These are phyloP conservation scores for Boletellus ananiceps DNA, from an alignment of 768 basidiomycete species.

Conservation along the genomic window DNA sequence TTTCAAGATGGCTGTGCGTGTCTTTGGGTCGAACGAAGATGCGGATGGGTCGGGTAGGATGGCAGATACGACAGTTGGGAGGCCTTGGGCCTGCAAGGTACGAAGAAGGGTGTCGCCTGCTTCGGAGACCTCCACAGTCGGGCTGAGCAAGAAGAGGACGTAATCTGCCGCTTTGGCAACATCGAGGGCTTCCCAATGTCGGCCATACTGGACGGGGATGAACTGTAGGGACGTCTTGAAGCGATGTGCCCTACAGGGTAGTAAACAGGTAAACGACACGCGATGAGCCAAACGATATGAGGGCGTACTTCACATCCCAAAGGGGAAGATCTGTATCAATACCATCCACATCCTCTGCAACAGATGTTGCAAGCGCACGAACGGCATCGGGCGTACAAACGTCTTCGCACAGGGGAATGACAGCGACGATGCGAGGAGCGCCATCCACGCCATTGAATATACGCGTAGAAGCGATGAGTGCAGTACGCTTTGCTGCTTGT, in stretches of 20 bases:
- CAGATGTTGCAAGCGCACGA: constrained; percentile 51
- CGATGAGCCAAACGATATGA: neutral
- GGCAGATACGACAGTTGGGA: constrained; percentile 77
- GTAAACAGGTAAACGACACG: constrained; percentile 1
- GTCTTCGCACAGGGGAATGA: constrained; percentile 78
- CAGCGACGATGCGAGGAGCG: constrained; percentile 79
- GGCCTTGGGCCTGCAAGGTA: constrained; percentile 84
- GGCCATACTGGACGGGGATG: constrained; percentile 66
- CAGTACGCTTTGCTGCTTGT: constrained; percentile 65
- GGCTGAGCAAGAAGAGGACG: constrained; percentile 79
- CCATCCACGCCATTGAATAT: constrained; percentile 76
- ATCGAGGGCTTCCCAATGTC: constrained; percentile 75
- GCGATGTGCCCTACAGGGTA: constrained; percentile 60
- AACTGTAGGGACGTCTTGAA: constrained; percentile 93
- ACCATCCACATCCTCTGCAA: constrained; percentile 42
- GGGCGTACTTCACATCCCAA: constrained; percentile 64
- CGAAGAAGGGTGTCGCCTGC: constrained; percentile 89
- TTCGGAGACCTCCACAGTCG: constrained; percentile 71
- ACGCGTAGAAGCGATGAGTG: constrained; percentile 65
- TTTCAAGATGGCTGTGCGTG: constrained; percentile 66
- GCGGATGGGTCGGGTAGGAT: constrained; percentile 51
- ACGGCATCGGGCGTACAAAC: constrained; percentile 51
- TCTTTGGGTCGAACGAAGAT: constrained; percentile 52
- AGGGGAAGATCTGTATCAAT: constrained; percentile 21
- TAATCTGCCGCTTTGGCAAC: constrained; percentile 88